These are phyloP conservation scores for Xylariaceae sp. DNA, from an alignment of 2,329 filamentous ascomycete species.

Conservation along the genomic window DNA sequence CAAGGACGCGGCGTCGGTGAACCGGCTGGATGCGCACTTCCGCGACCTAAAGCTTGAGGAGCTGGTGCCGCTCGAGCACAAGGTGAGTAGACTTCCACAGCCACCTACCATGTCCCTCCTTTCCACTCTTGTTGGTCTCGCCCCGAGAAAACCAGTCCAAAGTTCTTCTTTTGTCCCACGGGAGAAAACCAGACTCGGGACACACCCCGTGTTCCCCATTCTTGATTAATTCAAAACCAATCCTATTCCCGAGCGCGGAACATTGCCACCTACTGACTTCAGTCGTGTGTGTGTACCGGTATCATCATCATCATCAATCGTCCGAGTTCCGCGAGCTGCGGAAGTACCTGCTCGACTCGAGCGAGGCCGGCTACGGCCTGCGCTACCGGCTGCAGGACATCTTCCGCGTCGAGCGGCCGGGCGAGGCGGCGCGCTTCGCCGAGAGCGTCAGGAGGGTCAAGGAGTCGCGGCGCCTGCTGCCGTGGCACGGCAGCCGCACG, in stretches of 20 bases:
- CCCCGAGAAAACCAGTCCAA: too few species aligned
- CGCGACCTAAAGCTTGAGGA: conserved; percentile 61
- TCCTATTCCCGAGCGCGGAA: too few species aligned
- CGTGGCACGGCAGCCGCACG: conserved; percentile 76
- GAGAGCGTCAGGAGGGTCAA: conserved; percentile 43
- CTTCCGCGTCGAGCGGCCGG: conserved; percentile 69
- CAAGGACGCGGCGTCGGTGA: conserved; percentile 36
- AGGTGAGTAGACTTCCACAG: too few species aligned
- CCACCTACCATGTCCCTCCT: too few species aligned
- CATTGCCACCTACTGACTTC: too few species aligned
- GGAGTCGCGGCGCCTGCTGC: conserved; percentile 54
- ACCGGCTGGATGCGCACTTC: conserved; percentile 65
- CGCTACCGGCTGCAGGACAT: conserved; percentile 59
- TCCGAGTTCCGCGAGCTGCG: conserved; percentile 57
- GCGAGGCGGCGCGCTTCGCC: conserved; percentile 62
- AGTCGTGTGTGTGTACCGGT: too few species aligned
- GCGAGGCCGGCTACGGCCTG: conserved; percentile 55
- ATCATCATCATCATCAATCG: too few species aligned
- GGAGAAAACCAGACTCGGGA: too few species aligned
- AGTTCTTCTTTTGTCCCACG: too few species aligned
- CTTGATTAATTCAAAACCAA: too few species aligned
- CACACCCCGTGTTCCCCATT: too few species aligned
- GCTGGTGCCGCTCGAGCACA: conserved; percentile 57
- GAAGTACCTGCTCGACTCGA: conserved; percentile 58
- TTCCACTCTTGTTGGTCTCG: too few species aligned